Evolutionary conservation across 2,329 filamentous ascomycete genomes (phyloP).

Genomic region (Curvularia eragrostidis): DNA sequence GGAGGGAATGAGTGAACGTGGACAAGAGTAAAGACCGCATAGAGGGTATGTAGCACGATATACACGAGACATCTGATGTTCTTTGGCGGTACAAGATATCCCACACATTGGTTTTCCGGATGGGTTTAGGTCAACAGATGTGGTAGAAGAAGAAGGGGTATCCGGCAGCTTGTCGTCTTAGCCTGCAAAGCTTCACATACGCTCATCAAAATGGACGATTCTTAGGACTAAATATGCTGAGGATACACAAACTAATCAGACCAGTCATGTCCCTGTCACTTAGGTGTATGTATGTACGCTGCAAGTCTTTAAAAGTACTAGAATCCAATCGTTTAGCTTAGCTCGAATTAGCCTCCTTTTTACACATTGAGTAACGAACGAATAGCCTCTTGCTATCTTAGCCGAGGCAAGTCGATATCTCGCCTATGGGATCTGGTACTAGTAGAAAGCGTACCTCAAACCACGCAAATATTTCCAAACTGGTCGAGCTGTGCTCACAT

Average conservation of each 20-base stretch:
- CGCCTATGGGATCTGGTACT: neutral
- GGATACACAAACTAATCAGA: neutral
- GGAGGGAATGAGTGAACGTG: neutral
- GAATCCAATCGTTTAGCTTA: neutral
- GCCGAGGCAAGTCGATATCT: neutral
- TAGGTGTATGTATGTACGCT: neutral
- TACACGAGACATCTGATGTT: neutral
- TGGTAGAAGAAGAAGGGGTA: neutral
- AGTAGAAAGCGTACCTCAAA: neutral
- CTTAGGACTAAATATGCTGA: neutral
- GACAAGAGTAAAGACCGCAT: neutral
- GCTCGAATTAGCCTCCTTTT: neutral
- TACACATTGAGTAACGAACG: neutral
- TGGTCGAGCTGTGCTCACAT: neutral
- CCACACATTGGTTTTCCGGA: neutral
- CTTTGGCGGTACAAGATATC: neutral
- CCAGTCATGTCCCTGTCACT: neutral
- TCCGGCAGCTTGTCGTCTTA: neutral
- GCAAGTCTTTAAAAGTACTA: neutral
- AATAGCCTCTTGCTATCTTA: neutral
- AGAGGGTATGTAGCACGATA: neutral
- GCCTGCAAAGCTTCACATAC: neutral
- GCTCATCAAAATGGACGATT: neutral
- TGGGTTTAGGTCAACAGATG: neutral
- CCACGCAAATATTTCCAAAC: neutral